Base-by-base conservation (phyloP, 176 grass and related monocot genomes). In the Raddia distichophylla region DNA sequence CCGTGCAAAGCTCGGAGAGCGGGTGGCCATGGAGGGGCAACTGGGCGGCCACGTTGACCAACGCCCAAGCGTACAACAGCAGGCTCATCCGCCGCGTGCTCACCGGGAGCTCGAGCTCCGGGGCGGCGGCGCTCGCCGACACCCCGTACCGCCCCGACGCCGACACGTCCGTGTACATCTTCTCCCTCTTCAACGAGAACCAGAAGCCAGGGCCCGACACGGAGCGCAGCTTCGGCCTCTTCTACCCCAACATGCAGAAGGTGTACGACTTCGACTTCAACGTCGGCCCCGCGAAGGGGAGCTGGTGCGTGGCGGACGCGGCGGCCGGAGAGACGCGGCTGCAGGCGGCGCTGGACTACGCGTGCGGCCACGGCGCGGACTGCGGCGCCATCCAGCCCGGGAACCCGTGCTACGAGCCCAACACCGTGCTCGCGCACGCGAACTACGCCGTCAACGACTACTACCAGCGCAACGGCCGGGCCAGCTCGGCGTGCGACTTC, bases 151-250 rank as follows among this genome's bases (percentile, higher is more conserved):
- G 59, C 0, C 94, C 86, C 1, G 34, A 87, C 54, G 86, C 77
- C 5, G 74, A 86, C 81, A 68, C 93, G 22, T 74, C 82, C 64
- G 81, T 83, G 2, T 89, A 89, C 79, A 51, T 97, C 63, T 97
- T 97, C 83, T 58, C 87, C 2, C 86, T 97, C 0, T 97, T 97
- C 94, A 89, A 93, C 76, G 91, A 97, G 80, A 83, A 97, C 88
- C 52, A 60, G 48, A 97, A 97, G 77, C 56, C 86, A 1, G 80
- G 58, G 58, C 22, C 64, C 88, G 68, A 60, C 12, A 69, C 87
- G 3, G 93, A 97, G 76, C 44, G 42, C 6, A 80, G 93, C 91
- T 97, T 89, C 33, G 94, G 94, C 9, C 54, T 97, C 5, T 97
- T 97, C 91, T 85, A 91, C 81, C 86, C 88, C 0, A 55, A 71